Evolutionary conservation across 73 alveolate genomes (phyloP), one percentile per base, ranked within the genome.

Genomic region (Durusdinium trenchii): DNA sequence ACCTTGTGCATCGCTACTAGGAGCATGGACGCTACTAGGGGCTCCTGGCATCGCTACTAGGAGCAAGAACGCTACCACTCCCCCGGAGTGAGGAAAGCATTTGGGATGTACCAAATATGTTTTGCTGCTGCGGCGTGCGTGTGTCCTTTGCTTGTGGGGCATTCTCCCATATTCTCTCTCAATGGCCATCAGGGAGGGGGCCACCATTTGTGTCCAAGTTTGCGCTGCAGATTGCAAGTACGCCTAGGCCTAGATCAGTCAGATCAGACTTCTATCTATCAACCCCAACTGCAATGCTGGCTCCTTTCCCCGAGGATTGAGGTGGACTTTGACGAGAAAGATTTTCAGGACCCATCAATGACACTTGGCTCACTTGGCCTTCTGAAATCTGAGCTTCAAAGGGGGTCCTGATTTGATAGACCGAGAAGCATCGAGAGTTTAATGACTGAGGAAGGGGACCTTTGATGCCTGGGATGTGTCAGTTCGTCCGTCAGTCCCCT

Each of bases 401-500:
- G 14, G 51, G 69, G 23, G 23, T 57, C 18, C 73, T 32, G 0
- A 60, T 2, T 60, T 60, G 4, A 60, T 57, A 81, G 64, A 45
- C 4, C 69, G 64, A 47, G 67, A 52, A 81, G 92, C 92, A 48
- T 28, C 0, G 50, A 40, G 9, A 75, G 46, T 26, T 10, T 38
- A 38, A 73, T 32, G 32, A 18, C 89, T 38, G 26, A 42, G 95
- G 83, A 12, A 43, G 6, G 95, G 40, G 1, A 26, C 42, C 83
- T 60, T 12, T n/a, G 81, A 54, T 10, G 81, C 54, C 43, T 54
- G 83, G 86, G 76, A 90, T 47, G 96, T 90, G 42, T 36, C 86
- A 9, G 32, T 90, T 40, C 96, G 96, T 42, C 96, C 96, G 32
- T 90, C 82, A 14, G 96, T 75, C 4, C 96, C 96, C 4, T 69